A percentile compares a stretch with the other conserved stretches of the same genome.
These are phyloP conservation scores for Bothriochloa decipiens DNA, from an alignment of 176 grass and related monocot species.

Conservation along the genomic window DNA sequence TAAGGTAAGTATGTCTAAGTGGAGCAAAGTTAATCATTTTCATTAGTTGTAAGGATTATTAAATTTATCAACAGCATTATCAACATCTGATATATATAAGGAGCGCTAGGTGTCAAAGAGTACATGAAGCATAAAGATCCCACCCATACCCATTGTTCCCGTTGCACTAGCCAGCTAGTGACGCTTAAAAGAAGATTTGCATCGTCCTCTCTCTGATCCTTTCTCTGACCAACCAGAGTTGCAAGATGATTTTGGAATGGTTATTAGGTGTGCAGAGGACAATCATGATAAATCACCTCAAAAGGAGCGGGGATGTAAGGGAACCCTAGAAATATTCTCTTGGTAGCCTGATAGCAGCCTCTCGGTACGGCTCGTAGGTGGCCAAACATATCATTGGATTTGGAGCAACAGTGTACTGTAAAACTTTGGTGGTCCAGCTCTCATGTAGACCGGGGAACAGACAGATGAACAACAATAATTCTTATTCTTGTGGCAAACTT, in stretches of 20 bases:
- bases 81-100: too few relatives aligned
- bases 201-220: not conserved
- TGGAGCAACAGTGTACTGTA: conserved; percentile 54
- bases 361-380: conserved; percentile 57
- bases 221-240: conserved; percentile 24
- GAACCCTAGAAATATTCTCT: conserved; percentile 96
- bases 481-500: not conserved
- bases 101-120: too few relatives aligned
- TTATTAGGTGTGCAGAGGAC: conserved; percentile 40
- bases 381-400: conserved; percentile 79
- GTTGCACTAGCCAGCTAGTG: too few relatives aligned
- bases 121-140: too few relatives aligned
- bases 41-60: too few relatives aligned
- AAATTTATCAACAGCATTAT: too few relatives aligned
- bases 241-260: conserved; percentile 49
- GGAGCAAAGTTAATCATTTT: too few relatives aligned
- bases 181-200: conserved; percentile 8
- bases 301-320: conserved; percentile 51
- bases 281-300: conserved; percentile 57
- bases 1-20: too few relatives aligned
- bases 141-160: too few relatives aligned
- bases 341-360: conserved; percentile 54
- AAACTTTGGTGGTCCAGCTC: conserved; percentile 57
- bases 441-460: not conserved
- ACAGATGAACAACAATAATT: not conserved